Evolutionary conservation across 352 stramenopile genomes (phyloP).

Genomic region (Globisporangium yorkense): DNA sequence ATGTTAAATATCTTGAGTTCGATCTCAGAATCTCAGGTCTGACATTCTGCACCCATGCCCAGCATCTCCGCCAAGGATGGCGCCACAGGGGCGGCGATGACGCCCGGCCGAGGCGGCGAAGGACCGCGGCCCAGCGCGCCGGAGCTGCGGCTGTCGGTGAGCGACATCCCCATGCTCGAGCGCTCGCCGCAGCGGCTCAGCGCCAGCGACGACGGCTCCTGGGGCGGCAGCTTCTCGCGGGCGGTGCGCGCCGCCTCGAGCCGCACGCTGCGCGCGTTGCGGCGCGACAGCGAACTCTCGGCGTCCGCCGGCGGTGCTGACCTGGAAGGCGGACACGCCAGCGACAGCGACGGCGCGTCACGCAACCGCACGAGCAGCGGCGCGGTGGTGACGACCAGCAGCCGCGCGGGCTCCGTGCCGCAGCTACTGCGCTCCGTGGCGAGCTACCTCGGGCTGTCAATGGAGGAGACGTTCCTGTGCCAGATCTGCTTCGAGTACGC

Average conservation of each 20-base stretch:
- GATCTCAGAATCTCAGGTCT: too few relatives aligned
- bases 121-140: not conserved
- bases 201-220: conserved; percentile 14
- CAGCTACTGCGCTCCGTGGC: conserved; percentile 45
- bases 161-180: conserved; percentile 12
- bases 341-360: not conserved
- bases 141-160: conserved; percentile 10
- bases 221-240: conserved; percentile 14
- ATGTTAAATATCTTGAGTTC: too few relatives aligned
- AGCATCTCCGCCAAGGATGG: too few relatives aligned
- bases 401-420: conserved; percentile 21
- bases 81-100: too few relatives aligned
- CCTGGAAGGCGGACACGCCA: too few relatives aligned
- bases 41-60: too few relatives aligned
- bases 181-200: not conserved
- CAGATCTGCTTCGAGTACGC: conserved; percentile 76
- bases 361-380: not conserved
- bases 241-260: not conserved
- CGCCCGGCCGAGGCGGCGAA: too few relatives aligned
- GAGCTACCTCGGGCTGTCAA: conserved; percentile 45
- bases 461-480: conserved; percentile 69
- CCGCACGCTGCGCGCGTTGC: not conserved
- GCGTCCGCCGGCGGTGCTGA: too few relatives aligned
- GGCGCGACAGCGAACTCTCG: not conserved
- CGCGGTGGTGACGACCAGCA: not conserved